Evolutionary conservation across 164 flowering plant species (phyloP).

Genomic region (Houttuynia cordata): DNA sequence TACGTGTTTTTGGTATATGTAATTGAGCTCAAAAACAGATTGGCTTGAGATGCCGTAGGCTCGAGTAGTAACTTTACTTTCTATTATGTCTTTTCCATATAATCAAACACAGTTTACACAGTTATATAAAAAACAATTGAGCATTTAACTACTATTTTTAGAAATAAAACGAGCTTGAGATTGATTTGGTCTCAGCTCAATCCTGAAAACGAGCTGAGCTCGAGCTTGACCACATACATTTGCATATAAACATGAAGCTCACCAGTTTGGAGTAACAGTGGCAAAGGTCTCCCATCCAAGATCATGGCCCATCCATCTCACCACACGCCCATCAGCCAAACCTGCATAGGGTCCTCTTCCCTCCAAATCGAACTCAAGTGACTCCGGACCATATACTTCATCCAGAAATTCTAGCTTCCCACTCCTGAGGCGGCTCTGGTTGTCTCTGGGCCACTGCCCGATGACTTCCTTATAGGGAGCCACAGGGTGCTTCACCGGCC

Average conservation of each 20-base stretch:
- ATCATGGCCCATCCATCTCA: conserved; percentile 85
- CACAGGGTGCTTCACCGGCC: conserved; percentile 65
- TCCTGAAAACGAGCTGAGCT: too few species aligned
- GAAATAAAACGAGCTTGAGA: too few species aligned
- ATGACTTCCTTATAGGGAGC: conserved; percentile 79
- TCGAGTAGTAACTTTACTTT: too few species aligned
- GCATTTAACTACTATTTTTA: too few species aligned
- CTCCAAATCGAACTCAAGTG: conserved; percentile 60
- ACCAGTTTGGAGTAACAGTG: conserved; percentile 63
- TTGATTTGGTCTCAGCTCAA: too few species aligned
- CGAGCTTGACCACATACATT: too few species aligned
- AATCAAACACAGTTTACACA: too few species aligned
- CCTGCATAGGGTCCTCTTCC: conserved; percentile 93
- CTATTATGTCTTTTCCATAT: too few species aligned
- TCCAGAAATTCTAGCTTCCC: conserved; percentile 69
- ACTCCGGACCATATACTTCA: conserved; percentile 85
- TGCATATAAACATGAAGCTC: conserved; percentile 6
- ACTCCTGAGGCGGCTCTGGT: conserved; percentile 45
- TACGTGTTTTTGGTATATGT: too few species aligned
- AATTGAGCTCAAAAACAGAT: too few species aligned
- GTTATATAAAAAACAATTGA: too few species aligned
- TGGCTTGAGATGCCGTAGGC: too few species aligned
- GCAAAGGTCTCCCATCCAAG: conserved; percentile 95
- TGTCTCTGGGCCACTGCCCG: conserved; percentile 77
- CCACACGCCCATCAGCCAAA: conserved; percentile 83